A percentile compares a stretch with the other conserved stretches of the same genome.
Conservation (phyloP, 2,329 filamentous ascomycete species). For the Onygena corvina region DNA sequence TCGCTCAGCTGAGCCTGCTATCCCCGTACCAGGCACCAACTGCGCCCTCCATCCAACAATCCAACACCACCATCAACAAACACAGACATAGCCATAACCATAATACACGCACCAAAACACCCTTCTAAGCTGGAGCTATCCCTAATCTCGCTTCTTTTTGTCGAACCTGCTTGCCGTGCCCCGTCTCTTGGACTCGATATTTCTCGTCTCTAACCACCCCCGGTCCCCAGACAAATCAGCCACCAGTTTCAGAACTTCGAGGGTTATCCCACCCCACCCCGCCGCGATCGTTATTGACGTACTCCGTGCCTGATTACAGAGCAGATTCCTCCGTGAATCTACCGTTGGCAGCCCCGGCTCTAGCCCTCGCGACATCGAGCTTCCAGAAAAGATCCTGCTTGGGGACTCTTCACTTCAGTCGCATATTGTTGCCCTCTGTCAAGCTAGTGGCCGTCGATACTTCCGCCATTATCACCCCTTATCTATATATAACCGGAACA, state of each 20-base stretch:
- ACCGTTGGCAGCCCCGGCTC: not conserved
- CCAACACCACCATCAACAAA: no score
- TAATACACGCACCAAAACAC: no score
- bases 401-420: slow-evolving; percentile 3
- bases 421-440: slow-evolving; percentile 1
- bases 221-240: slow-evolving; percentile 2
- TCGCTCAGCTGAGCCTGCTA: slow-evolving; percentile 1
- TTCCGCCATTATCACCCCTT: not conserved
- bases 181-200: not conserved
- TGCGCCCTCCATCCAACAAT: slow-evolving; percentile 1
- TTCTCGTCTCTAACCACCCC: not conserved
- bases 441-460: no score
- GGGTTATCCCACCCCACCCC: not conserved
- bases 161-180: not conserved
- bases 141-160: not conserved
- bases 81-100: no score
- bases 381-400: no score
- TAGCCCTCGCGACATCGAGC: not conserved
- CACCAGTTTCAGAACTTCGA: not conserved
- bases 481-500: slow-evolving; percentile 5
- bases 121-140: no score
- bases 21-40: not conserved
- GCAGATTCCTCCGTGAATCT: slow-evolving; percentile 1
- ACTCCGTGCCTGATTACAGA: not conserved
- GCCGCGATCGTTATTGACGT: not conserved